Percentiles rank a stretch among this genome's conserved stretches.
phyloP scores from a whole-genome alignment of 1,284 basidiomycete species.

The Hemileia vastatrix region DNA sequence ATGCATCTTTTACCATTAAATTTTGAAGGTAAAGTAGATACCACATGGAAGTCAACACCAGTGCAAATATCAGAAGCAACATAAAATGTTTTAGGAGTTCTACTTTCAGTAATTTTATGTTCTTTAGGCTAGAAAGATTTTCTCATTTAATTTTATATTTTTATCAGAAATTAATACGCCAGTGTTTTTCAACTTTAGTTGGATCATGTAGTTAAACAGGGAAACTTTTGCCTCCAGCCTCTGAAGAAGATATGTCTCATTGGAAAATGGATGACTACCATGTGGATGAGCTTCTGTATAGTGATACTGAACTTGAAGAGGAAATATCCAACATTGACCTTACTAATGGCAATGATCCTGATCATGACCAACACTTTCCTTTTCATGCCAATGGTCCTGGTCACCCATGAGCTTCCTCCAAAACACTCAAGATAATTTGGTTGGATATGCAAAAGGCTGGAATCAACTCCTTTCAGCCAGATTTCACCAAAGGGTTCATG shows the following conservation, averaged over 20 bases:
- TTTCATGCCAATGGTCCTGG: constrained; percentile 3
- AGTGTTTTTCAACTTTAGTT: constrained; percentile 3
- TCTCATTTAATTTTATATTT: no score
- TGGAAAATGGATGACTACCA: not conserved
- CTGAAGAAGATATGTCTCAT: not conserved
- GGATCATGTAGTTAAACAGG: no score
- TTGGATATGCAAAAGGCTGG: constrained; percentile 1
- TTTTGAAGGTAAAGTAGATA: no score
- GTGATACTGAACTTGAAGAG: not conserved
- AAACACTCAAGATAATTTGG: constrained; percentile 8
- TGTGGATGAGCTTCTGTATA: not conserved
- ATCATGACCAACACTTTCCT: not conserved
- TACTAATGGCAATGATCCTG: not conserved
- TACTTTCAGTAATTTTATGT: no score
- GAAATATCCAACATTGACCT: not conserved
- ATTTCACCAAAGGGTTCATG: constrained; percentile 1
- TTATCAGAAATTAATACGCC: no score
- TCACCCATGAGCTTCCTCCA: not conserved
- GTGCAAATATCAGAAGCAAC: no score
- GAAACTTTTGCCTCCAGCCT: not conserved
- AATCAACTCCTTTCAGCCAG: constrained; percentile 2
- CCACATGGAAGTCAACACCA: no score
- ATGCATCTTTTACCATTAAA: no score
- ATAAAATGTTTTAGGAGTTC: no score
- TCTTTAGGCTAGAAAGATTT: no score